Base-by-base conservation (phyloP, 139 green algal species). In the Closterium sp. region DNA sequence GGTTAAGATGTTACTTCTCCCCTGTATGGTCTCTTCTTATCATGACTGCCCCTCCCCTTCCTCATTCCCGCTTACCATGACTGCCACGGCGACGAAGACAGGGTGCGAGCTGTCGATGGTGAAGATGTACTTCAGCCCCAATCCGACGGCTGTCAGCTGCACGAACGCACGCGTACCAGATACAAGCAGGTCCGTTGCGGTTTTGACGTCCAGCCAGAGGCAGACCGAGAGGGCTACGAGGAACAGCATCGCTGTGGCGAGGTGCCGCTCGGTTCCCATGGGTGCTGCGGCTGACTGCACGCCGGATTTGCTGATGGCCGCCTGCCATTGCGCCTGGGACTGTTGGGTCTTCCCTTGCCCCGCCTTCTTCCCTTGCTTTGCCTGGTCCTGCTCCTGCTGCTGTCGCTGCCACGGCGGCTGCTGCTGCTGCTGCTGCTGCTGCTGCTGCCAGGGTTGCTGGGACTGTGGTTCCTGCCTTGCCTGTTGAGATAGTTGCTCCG, bases 61-160 rank as follows among this genome's bases (percentile, higher is more conserved):
- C 10, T 16, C 16, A 10, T n/a, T n/a, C n/a, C n/a, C n/a, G 16
- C 64, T 69, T 69, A 69, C 43, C 43, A 69, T 69, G 43, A 69
- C 43, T 69, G 43, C 43, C 43, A 69, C 43, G 43, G 43, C 43
- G 23, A 28, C 9, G 23, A 69, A 69, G 9, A 69, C 43, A 2
- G 43, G 43, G 8, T 69, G 43, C 43, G 43, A 12, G 43, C 43
- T 69, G 9, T 69, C 43, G 23, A 69, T 16, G 43, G 43, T 69
- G 35, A 93, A 93, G 34, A 93, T 87, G 87, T 81, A 88, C 2
- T 93, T 23, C 9, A 93, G 91, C 12, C 89, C 30, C 33, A 92
- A 93, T 32, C 91, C 91, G 9, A 93, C 33, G 21, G 25, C 34
- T 32, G 28, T 66, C 21, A 93, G 87, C 83, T 93, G 91, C 87